Evolutionary conservation across 2,329 filamentous ascomycete genomes (phyloP).

Genomic region (Aspergillus fructus): DNA sequence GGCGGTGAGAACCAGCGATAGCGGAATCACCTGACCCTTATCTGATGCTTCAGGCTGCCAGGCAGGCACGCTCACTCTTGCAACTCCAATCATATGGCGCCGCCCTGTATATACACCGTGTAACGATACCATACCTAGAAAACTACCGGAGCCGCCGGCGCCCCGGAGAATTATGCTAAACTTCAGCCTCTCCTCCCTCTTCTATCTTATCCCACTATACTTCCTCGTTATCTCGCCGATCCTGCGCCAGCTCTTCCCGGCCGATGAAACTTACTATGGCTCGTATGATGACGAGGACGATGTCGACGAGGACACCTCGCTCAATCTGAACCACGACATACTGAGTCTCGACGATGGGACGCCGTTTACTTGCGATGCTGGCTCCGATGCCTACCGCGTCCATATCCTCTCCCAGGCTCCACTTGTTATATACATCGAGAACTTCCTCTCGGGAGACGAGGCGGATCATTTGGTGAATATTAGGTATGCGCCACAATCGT

Average conservation of each 20-base stretch:
- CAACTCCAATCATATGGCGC: not conserved
- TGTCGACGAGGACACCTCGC: not conserved
- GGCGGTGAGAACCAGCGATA: constrained; percentile 3
- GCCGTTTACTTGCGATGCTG: constrained; percentile 24
- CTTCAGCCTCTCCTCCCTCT: constrained; percentile 28
- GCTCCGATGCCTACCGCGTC: constrained; percentile 30
- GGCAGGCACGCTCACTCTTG: not conserved
- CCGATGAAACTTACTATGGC: constrained; percentile 7
- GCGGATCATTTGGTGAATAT: constrained; percentile 51
- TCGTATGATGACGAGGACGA: constrained; percentile 13
- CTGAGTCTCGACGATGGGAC: constrained; percentile 36
- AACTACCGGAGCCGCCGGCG: too few relatives aligned
- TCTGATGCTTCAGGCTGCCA: not conserved
- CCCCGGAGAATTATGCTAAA: constrained; percentile 10
- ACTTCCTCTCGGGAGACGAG: constrained; percentile 52
- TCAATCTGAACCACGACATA: constrained; percentile 25
- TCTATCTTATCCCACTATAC: constrained; percentile 39
- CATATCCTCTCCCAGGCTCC: constrained; percentile 55
- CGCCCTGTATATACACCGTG: not conserved
- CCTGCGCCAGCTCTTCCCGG: constrained; percentile 27
- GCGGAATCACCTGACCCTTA: not conserved
- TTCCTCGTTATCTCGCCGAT: constrained; percentile 36
- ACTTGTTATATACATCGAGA: constrained; percentile 59
- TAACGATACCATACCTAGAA: not conserved
- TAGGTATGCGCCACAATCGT: constrained; percentile 44